Conservation (phyloP, 805 yeast genomes). For the Tetrapisispora phaffii region DNA sequence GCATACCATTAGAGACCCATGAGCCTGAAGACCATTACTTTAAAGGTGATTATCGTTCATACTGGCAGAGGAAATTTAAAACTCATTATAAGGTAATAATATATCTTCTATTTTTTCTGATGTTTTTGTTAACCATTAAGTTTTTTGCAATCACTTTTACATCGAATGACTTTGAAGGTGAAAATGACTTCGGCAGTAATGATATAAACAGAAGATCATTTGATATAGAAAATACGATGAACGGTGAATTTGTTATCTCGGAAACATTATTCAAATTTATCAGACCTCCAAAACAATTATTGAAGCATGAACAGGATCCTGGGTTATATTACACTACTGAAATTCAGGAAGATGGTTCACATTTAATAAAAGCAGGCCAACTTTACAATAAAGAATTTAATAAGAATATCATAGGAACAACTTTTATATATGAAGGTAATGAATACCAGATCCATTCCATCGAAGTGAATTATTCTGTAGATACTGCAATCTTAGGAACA, state of each 20-base stretch:
- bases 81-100: neutral
- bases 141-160: too few species aligned
- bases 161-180: neutral
- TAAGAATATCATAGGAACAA: conserved; percentile 23
- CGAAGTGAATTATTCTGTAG: conserved; percentile 36
- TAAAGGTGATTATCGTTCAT: neutral
- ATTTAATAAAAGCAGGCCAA: conserved; percentile 25
- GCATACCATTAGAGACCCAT: neutral
- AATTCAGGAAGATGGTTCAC: conserved; percentile 8
- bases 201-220: conserved; percentile 6
- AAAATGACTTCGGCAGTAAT: too few species aligned
- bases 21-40: neutral
- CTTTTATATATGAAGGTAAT: conserved; percentile 35
- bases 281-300: conserved; percentile 12
- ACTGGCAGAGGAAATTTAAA: neutral
- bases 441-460: conserved; percentile 33
- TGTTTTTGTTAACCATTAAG: neutral
- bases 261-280: conserved; percentile 21
- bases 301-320: conserved; percentile 27
- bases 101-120: neutral
- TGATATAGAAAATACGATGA: conserved; percentile 15
- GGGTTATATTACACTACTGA: conserved; percentile 35
- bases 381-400: conserved; percentile 20
- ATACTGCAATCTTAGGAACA: conserved; percentile 47
- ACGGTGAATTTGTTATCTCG: conserved; percentile 19